Evolutionary conservation across 164 flowering plant species (phyloP), one percentile per base, ranked within the genome.

Genomic region (Nymphaea colorata): DNA sequence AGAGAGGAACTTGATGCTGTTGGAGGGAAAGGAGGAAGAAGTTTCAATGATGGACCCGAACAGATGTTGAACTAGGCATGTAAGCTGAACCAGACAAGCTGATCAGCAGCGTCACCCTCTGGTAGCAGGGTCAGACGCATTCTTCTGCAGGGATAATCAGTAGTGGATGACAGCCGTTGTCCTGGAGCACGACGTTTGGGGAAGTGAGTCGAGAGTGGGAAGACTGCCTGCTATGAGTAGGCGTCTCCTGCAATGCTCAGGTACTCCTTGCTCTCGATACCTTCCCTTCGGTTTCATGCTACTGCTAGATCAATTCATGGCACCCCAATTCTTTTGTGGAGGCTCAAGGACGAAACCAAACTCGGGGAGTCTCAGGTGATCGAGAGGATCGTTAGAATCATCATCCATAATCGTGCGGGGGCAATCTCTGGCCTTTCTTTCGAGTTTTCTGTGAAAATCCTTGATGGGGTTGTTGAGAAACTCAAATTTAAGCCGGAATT

Each of bases 331-430:
- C 79, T 78, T 64, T 75, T 53, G 15, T 82, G 89, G 88, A 81
- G 74, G 66, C 75, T 62, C 64, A 81, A 78, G 17, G 82, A 83
- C 72, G 89, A 83, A 67, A 75, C 47, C 73, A 77, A 76, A 57
- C 83, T 82, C 5, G 18, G 65, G 67, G 76, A 62, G 47, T 68
- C 87, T 64, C 84, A 86, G 67, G 47, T 88, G 18, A 42, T 82
- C 68, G 78, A 82, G 61, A 85, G 87, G 15, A 81, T 94, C 70
- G 68, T 83, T 73, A 83, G 91, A 59, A 82, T 93, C 61, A 74
- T 85, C 12, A 63, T 79, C 61, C 93, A 83, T 64, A 78, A 76
- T 15, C 89, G 95, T 2, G 74, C 43, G 70, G 25, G 73, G 11
- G 82, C 86, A 65, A 64, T 86, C 64, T n/a, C 44, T 59, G 61